Evolutionary conservation across 768 basidiomycete genomes (phyloP), one percentile per base, ranked within the genome.

Genomic region (Trametes sanguinea): DNA sequence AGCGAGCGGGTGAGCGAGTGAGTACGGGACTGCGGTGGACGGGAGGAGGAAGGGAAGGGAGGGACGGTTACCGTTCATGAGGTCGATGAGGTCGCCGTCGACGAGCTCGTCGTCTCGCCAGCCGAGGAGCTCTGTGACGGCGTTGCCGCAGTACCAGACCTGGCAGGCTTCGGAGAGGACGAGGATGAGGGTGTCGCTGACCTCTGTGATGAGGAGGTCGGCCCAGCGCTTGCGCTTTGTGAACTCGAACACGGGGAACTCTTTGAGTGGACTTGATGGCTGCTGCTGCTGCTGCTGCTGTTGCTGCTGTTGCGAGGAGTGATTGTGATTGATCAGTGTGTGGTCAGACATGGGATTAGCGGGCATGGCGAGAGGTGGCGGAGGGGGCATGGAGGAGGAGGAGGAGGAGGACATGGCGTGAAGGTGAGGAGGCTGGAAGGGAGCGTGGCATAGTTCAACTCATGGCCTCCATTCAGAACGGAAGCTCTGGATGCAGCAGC

Each of bases 201-300:
- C 81, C 71, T 94, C 93, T 1, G 85, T 80, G 61, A 90, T 75
- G 29, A 94, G 78, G 13, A 95, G 77, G 72, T 94, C 92, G 16
- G 87, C 88, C 93, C 93, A 95, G 57, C 87, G 82, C 72, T 94
- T 94, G 58, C 92, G 79, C 70, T 91, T 92, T 0, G 90, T 92
- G 72, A 94, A 95, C 72, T 95, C 93, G 68, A 86, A 94, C 43
- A 69, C 58, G 9, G 62, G 67, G 6, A 57, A 40, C 51, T 68
- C 67, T 51, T 61, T 65, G 6, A 27, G 33, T 4, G 59, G 58
- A 50, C 58, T 61, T 0, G 51, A 6, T 30, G 48, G 39, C 37
- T 11, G 9, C 30, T 51, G 45, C 52, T 47, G 57, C 14, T 30
- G 40, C 22, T 22, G 22, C 22, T 22, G 22, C 22, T 22, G 22